phyloP scores from a whole-genome alignment of 2,329 filamentous ascomycete genomes.

The Sarocladiaceae sp. region DNA sequence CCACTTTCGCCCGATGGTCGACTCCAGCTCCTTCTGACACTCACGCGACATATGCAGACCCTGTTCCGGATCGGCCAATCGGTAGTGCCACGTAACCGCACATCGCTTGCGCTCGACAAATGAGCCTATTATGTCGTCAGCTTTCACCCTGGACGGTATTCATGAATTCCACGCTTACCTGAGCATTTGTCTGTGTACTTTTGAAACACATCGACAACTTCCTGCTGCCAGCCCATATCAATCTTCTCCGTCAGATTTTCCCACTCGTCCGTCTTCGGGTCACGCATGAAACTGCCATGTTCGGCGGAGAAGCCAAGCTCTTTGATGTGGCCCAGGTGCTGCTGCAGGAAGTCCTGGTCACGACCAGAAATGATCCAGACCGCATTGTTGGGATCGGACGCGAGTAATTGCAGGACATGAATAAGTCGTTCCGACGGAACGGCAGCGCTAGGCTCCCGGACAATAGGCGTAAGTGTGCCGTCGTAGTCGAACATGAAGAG shows the following conservation, averaged over 20 bases:
- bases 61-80: slow-evolving; percentile 81
- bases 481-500: slow-evolving; percentile 99
- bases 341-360: slow-evolving; percentile 84
- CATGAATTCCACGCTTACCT: slow-evolving; percentile 45
- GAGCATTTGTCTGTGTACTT: slow-evolving; percentile 83
- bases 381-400: slow-evolving; percentile 73
- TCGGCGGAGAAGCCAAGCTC: slow-evolving; percentile 93
- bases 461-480: slow-evolving; percentile 92
- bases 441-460: slow-evolving; percentile 83
- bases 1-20: slow-evolving; percentile 71
- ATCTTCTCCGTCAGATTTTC: slow-evolving; percentile 81
- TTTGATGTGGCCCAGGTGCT: slow-evolving; percentile 87
- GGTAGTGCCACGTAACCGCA: slow-evolving; percentile 96
- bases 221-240: slow-evolving; percentile 89
- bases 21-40: slow-evolving; percentile 77
- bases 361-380: slow-evolving; percentile 99
- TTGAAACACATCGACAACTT: slow-evolving; percentile 80
- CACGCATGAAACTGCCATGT: slow-evolving; percentile 91
- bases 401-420: slow-evolving; percentile 72
- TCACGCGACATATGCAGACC: slow-evolving; percentile 75
- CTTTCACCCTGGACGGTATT: neutral
- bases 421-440: slow-evolving; percentile 83
- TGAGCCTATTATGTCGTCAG: slow-evolving; percentile 51
- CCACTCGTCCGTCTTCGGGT: slow-evolving; percentile 75
- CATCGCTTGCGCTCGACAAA: slow-evolving; percentile 95